These are phyloP conservation scores for Fraxinus dipetala DNA, from an alignment of 305 asterid species.

Conservation along the genomic window DNA sequence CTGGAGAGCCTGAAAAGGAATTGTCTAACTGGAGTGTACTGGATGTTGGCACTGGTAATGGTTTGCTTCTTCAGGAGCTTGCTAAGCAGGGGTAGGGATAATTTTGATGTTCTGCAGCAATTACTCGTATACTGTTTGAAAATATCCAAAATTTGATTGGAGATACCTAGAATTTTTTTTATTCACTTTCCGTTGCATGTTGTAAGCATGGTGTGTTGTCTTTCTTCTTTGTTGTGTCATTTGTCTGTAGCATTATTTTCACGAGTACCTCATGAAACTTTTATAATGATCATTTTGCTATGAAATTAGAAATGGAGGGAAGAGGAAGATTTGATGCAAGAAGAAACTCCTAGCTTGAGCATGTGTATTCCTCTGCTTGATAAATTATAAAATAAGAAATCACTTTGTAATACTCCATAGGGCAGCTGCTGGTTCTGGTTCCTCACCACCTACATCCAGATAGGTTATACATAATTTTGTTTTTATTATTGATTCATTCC, in stretches of 20 bases:
- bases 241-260: conserved; percentile 6
- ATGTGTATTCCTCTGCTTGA: background rate
- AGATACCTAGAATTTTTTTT: background rate
- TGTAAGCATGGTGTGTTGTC: background rate
- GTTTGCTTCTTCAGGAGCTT: conserved; percentile 92
- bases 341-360: background rate
- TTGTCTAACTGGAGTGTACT: conserved; percentile 78
- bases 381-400: background rate
- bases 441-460: background rate
- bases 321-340: background rate
- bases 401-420: background rate
- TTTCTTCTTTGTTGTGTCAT: background rate
- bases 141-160: background rate
- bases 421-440: too few species aligned
- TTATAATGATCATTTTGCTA: background rate
- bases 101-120: conserved; percentile 26
- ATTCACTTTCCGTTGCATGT: background rate
- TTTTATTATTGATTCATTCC: background rate
- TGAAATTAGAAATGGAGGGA: background rate
- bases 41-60: conserved; percentile 97
- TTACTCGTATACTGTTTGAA: background rate
- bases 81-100: conserved; percentile 86
- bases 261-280: background rate
- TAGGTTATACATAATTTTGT: background rate
- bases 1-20: conserved; percentile 55